These are phyloP conservation scores for Fraxinus anomala DNA, from an alignment of 257 asterid species.

Conservation along the genomic window DNA sequence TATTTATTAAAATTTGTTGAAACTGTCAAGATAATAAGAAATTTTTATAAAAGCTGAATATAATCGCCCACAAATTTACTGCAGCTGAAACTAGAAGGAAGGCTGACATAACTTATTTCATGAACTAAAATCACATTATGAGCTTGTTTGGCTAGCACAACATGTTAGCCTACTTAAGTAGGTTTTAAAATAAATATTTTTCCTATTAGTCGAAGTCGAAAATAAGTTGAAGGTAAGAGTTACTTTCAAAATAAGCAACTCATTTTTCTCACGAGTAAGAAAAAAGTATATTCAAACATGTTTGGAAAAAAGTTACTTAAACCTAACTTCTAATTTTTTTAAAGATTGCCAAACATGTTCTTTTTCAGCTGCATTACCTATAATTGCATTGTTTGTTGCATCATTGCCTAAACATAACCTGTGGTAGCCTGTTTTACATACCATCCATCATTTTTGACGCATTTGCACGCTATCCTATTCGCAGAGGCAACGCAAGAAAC, in stretches of 20 bases:
- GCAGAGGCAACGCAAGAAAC: slow-evolving; percentile 84
- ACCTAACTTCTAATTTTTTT: neutral
- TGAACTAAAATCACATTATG: neutral
- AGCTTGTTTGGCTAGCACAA: neutral
- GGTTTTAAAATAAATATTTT: neutral
- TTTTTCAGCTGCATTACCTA: neutral
- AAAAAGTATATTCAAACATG: neutral
- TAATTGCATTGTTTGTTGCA: neutral
- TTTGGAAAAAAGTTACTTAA: neutral
- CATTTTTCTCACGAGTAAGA: neutral
- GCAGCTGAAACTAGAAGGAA: neutral
- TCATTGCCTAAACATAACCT: neutral
- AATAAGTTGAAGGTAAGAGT: too few relatives aligned
- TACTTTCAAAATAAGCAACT: too few relatives aligned
- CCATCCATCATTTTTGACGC: slow-evolving; percentile 1
- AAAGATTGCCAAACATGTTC: neutral
- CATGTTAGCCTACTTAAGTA: neutral
- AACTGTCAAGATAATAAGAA: neutral
- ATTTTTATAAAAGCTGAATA: neutral
- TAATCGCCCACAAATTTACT: neutral
- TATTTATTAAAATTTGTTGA: neutral
- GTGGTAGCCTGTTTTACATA: neutral
- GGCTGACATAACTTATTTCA: neutral
- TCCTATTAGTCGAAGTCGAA: neutral
- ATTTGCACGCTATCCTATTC: slow-evolving; percentile 4